Base-by-base conservation (phyloP, 225 moss, liverwort and hornwort species). In the Sphagnum tenellum region DNA sequence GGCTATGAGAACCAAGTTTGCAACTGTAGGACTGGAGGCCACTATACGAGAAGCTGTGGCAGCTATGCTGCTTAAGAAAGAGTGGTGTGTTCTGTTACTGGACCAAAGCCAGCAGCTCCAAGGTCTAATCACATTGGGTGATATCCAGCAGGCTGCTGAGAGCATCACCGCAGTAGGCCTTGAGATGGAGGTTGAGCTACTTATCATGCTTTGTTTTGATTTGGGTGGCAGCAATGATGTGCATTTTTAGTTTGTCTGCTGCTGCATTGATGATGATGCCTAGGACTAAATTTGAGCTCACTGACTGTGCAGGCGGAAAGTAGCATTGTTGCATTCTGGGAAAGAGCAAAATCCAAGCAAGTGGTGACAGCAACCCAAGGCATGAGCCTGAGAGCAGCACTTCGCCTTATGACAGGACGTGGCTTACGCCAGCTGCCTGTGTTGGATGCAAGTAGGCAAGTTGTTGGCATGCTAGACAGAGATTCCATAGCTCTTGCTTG, bases 351-450 rank as follows among this genome's bases (percentile, higher is more conserved):
- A 62, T 76, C 73, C 64, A 74, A 78, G 66, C 72, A 77, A 72
- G 75, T 93, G 45, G 70, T 93, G 44, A 90, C 90, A 44, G 89
- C 82, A 45, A 83, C 79, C 54, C 77, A 77, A 62, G 89, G 88
- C 66, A 89, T 90, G 90, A 90, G 71, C 67, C 76, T 98, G 75
- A 82, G 83, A 78, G 78, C 81, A 70, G 98, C 93, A n/a, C 78
- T 86, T 69, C 80, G 90, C 46, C 75, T 86, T 57, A 98, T 98
- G 98, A 83, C 87, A 47, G 70, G 85, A 69, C 77, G 98, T 70
- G 98, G 98, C 54, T 84, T 98, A 75, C 79, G 98, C 50, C 98
- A 98, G 77, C 52, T 98, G 49, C 93, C 98, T 53, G 90, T 98
- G 47, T 71, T 98, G 71, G 87, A 82, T 71, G 60, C 60, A 61